These are phyloP conservation scores for Saccharomyces jurei DNA, from an alignment of 805 yeast species.

Conservation along the genomic window DNA sequence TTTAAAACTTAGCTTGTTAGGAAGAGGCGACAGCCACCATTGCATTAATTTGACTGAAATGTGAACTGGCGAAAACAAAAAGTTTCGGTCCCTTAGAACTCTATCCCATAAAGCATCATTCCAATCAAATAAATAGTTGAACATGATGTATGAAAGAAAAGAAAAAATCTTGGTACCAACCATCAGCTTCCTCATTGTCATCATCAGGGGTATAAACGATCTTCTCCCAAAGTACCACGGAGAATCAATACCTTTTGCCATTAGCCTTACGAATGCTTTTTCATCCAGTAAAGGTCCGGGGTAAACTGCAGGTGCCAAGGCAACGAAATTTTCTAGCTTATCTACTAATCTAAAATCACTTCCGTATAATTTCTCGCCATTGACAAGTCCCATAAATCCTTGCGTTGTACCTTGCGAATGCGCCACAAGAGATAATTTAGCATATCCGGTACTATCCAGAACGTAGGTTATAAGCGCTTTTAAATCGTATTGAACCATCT, in stretches of 20 bases:
- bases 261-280: constrained; percentile 51
- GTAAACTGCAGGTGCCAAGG: constrained; percentile 85
- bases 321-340: constrained; percentile 60
- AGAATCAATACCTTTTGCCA: constrained; percentile 43
- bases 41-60: constrained; percentile 75
- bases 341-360: constrained; percentile 36
- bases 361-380: constrained; percentile 28
- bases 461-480: constrained; percentile 65
- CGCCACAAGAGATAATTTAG: constrained; percentile 55
- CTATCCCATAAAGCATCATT: constrained; percentile 69
- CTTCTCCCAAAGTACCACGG: constrained; percentile 63
- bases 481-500: constrained; percentile 71
- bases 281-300: constrained; percentile 71
- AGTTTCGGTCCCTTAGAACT: constrained; percentile 59
- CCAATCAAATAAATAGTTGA: constrained; percentile 85
- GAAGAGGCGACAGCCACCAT: constrained; percentile 72
- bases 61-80: constrained; percentile 77
- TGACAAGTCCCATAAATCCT: constrained; percentile 58
- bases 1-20: constrained; percentile 36
- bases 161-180: constrained; percentile 51
- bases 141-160: constrained; percentile 66
- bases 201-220: constrained; percentile 72
- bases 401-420: constrained; percentile 96
- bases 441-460: constrained; percentile 31
- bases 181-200: constrained; percentile 43